Conservation (phyloP, 768 basidiomycete genomes). For the Suillus spraguei region DNA sequence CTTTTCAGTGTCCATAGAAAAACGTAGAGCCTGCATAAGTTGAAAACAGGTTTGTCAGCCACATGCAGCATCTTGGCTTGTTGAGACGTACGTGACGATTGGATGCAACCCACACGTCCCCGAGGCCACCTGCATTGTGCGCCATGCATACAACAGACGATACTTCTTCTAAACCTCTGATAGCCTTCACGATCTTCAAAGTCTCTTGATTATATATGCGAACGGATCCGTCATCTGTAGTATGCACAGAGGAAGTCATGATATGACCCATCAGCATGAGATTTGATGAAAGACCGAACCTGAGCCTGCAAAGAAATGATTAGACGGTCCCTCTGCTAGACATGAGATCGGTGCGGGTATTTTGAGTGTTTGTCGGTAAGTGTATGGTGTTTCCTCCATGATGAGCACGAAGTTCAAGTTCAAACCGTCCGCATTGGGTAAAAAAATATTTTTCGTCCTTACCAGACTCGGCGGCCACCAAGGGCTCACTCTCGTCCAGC, state of each 20-base stretch:
- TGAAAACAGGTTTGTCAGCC: neutral
- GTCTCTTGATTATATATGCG: conserved; percentile 65
- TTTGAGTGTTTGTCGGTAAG: conserved; percentile 30
- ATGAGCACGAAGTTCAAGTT: conserved; percentile 1
- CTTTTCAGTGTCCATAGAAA: conserved; percentile 49
- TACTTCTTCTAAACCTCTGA: conserved; percentile 61
- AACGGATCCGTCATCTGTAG: conserved; percentile 63
- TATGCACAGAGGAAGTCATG: conserved; percentile 10
- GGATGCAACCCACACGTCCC: conserved; percentile 67
- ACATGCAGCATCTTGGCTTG: neutral
- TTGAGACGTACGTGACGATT: conserved; percentile 50
- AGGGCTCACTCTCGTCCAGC: neutral
- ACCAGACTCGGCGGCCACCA: too few species aligned
- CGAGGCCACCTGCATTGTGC: conserved; percentile 41
- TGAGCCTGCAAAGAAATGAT: conserved; percentile 61
- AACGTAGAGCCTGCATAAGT: conserved; percentile 30
- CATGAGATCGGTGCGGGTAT: conserved; percentile 57
- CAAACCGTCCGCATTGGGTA: neutral
- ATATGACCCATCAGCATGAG: neutral
- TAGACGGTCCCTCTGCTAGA: conserved; percentile 50
- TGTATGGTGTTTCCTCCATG: conserved; percentile 13
- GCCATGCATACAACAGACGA: conserved; percentile 59
- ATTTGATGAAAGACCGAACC: conserved; percentile 39
- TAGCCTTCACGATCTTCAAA: conserved; percentile 62
- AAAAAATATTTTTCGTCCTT: neutral